These are phyloP conservation scores for Nitzschia sp. DNA, from an alignment of 108 stramenopile genomes.

Conservation along the genomic window DNA sequence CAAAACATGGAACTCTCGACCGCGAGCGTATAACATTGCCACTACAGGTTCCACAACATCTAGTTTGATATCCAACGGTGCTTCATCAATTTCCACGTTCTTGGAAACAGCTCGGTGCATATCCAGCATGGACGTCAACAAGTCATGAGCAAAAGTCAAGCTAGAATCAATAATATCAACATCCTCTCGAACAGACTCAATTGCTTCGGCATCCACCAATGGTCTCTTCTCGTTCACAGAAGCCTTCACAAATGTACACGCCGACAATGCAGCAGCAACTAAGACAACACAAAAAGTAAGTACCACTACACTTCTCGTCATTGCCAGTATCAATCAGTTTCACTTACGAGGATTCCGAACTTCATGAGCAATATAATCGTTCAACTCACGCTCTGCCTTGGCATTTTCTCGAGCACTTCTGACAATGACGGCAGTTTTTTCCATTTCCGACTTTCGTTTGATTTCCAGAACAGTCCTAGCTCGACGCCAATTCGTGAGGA, in stretches of 20 bases:
- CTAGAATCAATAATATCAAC: constrained; percentile 36
- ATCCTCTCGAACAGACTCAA: constrained; percentile 35
- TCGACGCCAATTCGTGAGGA: constrained; percentile 4
- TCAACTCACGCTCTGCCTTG: constrained; percentile 49
- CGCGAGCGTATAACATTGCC: constrained; percentile 37
- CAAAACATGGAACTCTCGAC: constrained; percentile 17
- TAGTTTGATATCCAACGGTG: constrained; percentile 35
- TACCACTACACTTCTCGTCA: too few species aligned
- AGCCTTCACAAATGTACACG: constrained; percentile 39
- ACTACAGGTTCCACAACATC: constrained; percentile 49
- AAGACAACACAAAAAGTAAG: not conserved
- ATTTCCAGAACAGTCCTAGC: constrained; percentile 13
- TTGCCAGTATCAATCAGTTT: not conserved
- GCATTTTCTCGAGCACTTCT: constrained; percentile 40
- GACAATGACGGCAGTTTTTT: constrained; percentile 45
- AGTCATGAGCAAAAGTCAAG: constrained; percentile 49
- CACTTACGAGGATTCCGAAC: constrained; percentile 16
- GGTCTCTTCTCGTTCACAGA: constrained; percentile 18
- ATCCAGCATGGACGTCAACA: constrained; percentile 49
- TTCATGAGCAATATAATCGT: constrained; percentile 39
- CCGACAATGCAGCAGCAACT: constrained; percentile 52
- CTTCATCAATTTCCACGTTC: constrained; percentile 23
- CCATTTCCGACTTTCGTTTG: constrained; percentile 33
- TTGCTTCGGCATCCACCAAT: not conserved
- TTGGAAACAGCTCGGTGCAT: constrained; percentile 48